Evolutionary conservation across 1,284 basidiomycete species (phyloP).

Genomic region (Serendipita sp.): DNA sequence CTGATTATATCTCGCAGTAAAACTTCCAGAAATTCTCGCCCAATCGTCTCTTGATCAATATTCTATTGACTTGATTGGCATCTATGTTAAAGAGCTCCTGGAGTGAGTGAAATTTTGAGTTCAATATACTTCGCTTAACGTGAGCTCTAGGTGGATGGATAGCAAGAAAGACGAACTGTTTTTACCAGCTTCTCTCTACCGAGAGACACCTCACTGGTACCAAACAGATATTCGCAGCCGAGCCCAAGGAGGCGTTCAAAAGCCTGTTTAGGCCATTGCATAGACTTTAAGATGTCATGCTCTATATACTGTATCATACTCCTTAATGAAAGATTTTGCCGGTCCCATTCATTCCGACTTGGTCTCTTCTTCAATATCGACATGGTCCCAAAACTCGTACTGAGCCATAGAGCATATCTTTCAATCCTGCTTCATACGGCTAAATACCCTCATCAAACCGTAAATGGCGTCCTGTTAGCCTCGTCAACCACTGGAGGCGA

Average conservation of each 20-base stretch:
- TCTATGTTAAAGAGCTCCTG: neutral
- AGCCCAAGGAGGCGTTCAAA: neutral
- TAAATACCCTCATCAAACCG: constrained; percentile 52
- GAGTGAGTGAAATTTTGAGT: neutral
- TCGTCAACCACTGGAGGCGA: constrained; percentile 18
- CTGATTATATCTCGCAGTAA: neutral
- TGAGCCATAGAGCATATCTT: constrained; percentile 43
- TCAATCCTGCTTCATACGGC: constrained; percentile 59
- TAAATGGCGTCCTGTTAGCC: constrained; percentile 56
- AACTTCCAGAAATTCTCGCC: neutral
- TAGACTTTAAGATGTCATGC: too few relatives aligned
- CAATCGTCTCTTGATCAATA: neutral
- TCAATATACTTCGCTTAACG: neutral
- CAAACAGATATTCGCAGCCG: neutral
- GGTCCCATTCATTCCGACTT: neutral
- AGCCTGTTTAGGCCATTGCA: too few relatives aligned
- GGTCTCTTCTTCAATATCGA: neutral
- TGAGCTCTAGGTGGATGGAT: neutral
- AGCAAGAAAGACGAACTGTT: neutral
- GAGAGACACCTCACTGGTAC: neutral
- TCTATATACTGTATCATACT: too few relatives aligned
- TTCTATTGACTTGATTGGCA: neutral
- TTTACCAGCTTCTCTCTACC: neutral
- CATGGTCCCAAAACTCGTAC: constrained; percentile 1
- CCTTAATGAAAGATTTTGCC: neutral